A percentile compares a stretch with the other conserved stretches of the same genome.
Evolutionary conservation across 768 basidiomycete genomes (phyloP).

Genomic region (Plicaturopsis crispa): DNA sequence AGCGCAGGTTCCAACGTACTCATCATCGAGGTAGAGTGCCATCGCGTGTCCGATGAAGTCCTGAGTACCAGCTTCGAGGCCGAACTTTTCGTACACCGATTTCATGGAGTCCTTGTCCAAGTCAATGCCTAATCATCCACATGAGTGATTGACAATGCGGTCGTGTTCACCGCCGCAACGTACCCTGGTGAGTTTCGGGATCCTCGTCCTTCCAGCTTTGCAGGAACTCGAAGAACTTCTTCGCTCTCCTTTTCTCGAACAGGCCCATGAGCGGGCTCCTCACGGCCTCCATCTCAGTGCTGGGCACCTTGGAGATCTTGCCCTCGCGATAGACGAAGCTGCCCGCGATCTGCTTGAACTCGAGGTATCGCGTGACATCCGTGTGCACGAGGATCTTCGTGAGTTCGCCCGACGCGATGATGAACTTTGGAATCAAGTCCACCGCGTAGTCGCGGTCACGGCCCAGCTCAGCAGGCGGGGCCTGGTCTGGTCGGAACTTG

Average conservation of each 20-base stretch:
- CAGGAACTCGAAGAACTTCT: slow-evolving; percentile 97
- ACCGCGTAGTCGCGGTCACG: slow-evolving; percentile 97
- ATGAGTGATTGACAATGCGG: slow-evolving; percentile 3
- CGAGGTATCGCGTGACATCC: slow-evolving; percentile 96
- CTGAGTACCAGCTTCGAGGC: slow-evolving; percentile 93
- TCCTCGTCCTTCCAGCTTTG: slow-evolving; percentile 95
- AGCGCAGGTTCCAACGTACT: slow-evolving; percentile 46
- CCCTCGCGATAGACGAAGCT: slow-evolving; percentile 97
- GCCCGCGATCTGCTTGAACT: slow-evolving; percentile 99
- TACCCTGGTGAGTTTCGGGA: slow-evolving; percentile 94
- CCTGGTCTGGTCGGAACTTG: slow-evolving; percentile 79
- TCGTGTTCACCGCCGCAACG: slow-evolving; percentile 13
- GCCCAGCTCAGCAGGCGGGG: slow-evolving; percentile 78
- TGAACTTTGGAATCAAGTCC: slow-evolving; percentile 98
- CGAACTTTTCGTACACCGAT: slow-evolving; percentile 93
- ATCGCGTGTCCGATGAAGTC: slow-evolving; percentile 99
- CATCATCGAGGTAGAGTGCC: slow-evolving; percentile 96
- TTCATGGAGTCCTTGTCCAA: slow-evolving; percentile 92
- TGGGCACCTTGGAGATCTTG: slow-evolving; percentile 94
- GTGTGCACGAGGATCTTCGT: slow-evolving; percentile 98
- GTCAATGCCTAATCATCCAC: slow-evolving; percentile 77
- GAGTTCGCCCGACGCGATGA: slow-evolving; percentile 95
- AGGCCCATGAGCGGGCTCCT: slow-evolving; percentile 96
- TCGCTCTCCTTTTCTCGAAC: slow-evolving; percentile 96
- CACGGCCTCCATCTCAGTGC: slow-evolving; percentile 96